Base-by-base conservation (phyloP, 305 asterid species). In the Solanum aculeatissimum region DNA sequence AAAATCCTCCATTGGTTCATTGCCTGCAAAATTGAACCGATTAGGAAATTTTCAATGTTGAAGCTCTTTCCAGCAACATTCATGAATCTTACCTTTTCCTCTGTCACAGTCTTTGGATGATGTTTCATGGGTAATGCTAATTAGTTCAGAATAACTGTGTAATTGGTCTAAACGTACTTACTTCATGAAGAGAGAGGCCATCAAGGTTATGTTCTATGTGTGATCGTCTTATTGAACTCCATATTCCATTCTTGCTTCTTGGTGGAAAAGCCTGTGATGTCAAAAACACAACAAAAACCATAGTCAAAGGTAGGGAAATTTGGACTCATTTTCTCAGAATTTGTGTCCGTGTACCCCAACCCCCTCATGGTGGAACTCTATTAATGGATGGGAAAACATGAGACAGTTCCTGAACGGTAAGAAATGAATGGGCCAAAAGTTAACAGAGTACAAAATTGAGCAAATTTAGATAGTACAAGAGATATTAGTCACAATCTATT, bases 1-100 rank as follows among this genome's bases (percentile, higher is more conserved):
- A 89, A 89, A 80, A 91, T 89, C 87, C 93, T 87, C 89, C 86
- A 83, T 83, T 91, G 90, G 45, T 87, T 77, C 91, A 89, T 86
- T 85, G 93, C 92, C 93, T 91, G 89, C 72, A 86, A 85, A 54
- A 63, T 81, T 60, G 69, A 18, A 18, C 74, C 9, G 23, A 78
- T 42, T 16, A 62, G 40, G 47, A 83, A 80, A 9, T 65, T 81
- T 29, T 60, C 29, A 23, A 43, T 81, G 21, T 60, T 43, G 25
- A 25, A 47, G 81, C 43, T 75, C 81, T 25, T 47, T 25, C 62
- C 38, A 72, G 29, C 81, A 75, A 15, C 62, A 47, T 75, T 75
- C 43, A 49, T 75, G 81, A 3, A 49, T 75, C 47, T 15, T 75
- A 27, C 13, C 43, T 15, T 75, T 23, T 74, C 81, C 60, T 45